Base-by-base conservation (phyloP, 495 filamentous ascomycete genomes). In the Penicillium goetzii region DNA sequence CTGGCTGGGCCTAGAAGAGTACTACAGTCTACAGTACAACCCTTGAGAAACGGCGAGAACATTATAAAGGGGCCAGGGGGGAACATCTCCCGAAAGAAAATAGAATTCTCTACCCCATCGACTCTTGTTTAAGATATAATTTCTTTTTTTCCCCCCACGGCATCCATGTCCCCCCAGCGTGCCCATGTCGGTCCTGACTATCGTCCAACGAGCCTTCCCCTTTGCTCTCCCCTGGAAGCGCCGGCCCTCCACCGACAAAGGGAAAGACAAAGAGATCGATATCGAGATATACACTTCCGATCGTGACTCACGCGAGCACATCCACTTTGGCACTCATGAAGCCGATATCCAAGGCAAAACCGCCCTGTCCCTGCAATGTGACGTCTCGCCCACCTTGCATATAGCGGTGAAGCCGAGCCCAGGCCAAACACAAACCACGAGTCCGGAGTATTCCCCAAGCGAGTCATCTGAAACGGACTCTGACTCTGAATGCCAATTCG, bases 401-500 rank as follows among this genome's bases (percentile, higher is more conserved):
- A 21, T 73, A 73, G 71, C 68, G 71, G 71, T 73, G 71, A 73
- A 62, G 61, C 51, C 59, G 30, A 28, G 56, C 40, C 60, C 49
- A 52, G 63, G 61, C 55, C 54, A 25, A 19, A 59, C 41, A 51
- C 54, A 25, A 19, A 59, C 41, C 40, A 52, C 60, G 50, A 49
- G 34, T 17, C 32, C 47, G 23, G 25, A 60, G 21, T 23, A 40
- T 50, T 30, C 50, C n/a, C 17, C n/a, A 17, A 58, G 26, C 32
- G 61, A 65, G 14, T 40, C 41, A 17, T 40, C 52, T 34, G 66
- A 45, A 47, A 30, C 45, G 36, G 60, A 60, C 41, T 50, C 54
- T 1, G 47, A 56, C 33, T 66, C 63, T 32, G 64, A 62, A 9
- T 56, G 62, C 59, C 43, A 47, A 47, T 10, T 47, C 9, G 68